Conservation (phyloP, 768 basidiomycete species). For the Lactifluus echinatus region DNA sequence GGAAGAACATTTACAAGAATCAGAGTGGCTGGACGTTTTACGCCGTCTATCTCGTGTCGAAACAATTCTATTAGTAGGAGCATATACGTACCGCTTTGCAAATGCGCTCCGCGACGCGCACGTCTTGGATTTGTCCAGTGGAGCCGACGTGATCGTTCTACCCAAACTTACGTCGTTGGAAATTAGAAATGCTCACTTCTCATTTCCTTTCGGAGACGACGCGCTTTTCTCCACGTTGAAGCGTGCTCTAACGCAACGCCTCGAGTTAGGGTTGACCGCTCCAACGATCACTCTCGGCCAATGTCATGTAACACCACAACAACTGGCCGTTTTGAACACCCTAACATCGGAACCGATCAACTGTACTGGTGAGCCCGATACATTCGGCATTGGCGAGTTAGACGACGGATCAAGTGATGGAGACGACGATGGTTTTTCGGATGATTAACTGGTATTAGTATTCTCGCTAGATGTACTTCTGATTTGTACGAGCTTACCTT, state of each 20-base stretch:
- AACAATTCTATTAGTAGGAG: neutral
- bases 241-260: slow-evolving; percentile 4
- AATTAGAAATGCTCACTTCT: slow-evolving; percentile 12
- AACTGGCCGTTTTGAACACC: slow-evolving; percentile 5
- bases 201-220: slow-evolving; percentile 8
- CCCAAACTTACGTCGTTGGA: neutral
- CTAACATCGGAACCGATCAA: neutral
- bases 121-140: neutral
- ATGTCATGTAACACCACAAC: slow-evolving; percentile 12
- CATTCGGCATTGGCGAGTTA: slow-evolving; percentile 10
- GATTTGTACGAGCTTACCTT: neutral
- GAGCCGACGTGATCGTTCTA: neutral
- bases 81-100: neutral
- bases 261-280: neutral
- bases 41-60: slow-evolving; percentile 1
- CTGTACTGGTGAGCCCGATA: slow-evolving; percentile 5
- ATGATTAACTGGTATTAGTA: neutral
- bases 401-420: neutral
- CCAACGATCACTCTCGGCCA: neutral
- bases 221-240: slow-evolving; percentile 12
- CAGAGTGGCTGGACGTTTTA: slow-evolving; percentile 9
- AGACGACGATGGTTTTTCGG: neutral
- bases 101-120: slow-evolving; percentile 2
- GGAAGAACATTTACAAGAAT: neutral
- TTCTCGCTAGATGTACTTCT: neutral